phyloP scores from a whole-genome alignment of 257 asterid species.

The Anisodus acutangulus region DNA sequence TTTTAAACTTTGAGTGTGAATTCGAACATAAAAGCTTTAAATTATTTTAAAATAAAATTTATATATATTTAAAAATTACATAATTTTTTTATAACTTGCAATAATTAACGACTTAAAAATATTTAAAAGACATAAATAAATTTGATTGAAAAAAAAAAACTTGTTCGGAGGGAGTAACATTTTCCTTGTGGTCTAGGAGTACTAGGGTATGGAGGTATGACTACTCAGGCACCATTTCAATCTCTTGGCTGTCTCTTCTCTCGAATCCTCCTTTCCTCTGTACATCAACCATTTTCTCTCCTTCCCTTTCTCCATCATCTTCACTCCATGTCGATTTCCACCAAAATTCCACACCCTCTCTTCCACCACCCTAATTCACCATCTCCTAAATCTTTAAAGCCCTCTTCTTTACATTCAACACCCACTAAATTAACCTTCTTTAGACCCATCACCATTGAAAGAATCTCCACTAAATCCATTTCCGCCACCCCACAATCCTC shows the following conservation, averaged over 20 bases:
- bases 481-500: slow-evolving; percentile 37
- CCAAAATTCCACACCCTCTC: slow-evolving; percentile 41
- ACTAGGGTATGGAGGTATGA: not conserved
- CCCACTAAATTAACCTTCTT: slow-evolving; percentile 38
- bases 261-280: slow-evolving; percentile 17
- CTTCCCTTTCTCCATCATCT: slow-evolving; percentile 11
- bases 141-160: too few relatives aligned
- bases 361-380: slow-evolving; percentile 40
- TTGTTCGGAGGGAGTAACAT: too few relatives aligned
- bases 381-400: slow-evolving; percentile 41
- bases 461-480: slow-evolving; percentile 49
- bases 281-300: not conserved
- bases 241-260: not conserved
- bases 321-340: slow-evolving; percentile 63
- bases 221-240: not conserved
- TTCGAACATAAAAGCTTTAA: too few relatives aligned
- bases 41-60: too few relatives aligned
- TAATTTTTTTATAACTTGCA: too few relatives aligned
- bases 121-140: too few relatives aligned
- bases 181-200: too few relatives aligned
- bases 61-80: too few relatives aligned
- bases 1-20: too few relatives aligned
- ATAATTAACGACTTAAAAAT: too few relatives aligned
- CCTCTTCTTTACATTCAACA: slow-evolving; percentile 38
- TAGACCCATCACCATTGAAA: slow-evolving; percentile 52